Evolutionary conservation across 352 stramenopile species (phyloP).

Genomic region (Globisporangium cystogenes): DNA sequence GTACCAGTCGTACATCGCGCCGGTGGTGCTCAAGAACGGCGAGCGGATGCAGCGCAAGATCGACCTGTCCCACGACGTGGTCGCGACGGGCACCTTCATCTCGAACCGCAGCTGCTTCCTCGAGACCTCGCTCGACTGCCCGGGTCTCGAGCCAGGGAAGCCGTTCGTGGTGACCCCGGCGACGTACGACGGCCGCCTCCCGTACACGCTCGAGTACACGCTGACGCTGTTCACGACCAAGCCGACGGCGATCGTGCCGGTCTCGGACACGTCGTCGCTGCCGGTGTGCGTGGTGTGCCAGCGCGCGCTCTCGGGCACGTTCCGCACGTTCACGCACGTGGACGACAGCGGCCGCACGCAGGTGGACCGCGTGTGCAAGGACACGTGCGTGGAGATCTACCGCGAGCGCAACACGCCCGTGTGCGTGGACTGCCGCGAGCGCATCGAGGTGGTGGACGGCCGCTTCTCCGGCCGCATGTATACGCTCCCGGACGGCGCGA

Average conservation of each 20-base stretch:
- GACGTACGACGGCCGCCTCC: conserved; percentile 57
- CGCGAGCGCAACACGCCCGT: conserved; percentile 68
- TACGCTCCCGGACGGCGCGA: conserved; percentile 67
- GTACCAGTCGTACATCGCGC: conserved; percentile 73
- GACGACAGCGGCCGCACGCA: conserved; percentile 38
- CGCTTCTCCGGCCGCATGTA: conserved; percentile 79
- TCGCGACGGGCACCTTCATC: conserved; percentile 81
- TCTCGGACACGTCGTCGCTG: conserved; percentile 55
- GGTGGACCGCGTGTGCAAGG: conserved; percentile 76
- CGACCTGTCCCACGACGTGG: conserved; percentile 69
- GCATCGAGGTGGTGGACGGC: conserved; percentile 68
- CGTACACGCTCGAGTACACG: conserved; percentile 41
- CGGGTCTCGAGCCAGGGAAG: conserved; percentile 24
- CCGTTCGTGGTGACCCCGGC: conserved; percentile 63
- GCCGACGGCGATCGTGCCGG: conserved; percentile 47
- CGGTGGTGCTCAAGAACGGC: conserved; percentile 72
- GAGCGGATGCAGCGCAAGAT: conserved; percentile 68
- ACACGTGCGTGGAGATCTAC: conserved; percentile 61
- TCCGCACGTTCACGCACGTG: conserved; percentile 59
- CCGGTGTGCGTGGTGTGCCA: conserved; percentile 67
- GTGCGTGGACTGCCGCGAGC: conserved; percentile 69
- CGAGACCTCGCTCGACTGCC: conserved; percentile 34
- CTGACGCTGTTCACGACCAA: conserved; percentile 61
- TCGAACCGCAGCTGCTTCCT: conserved; percentile 77
- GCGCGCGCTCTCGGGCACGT: conserved; percentile 50